Conservation (phyloP, 805 yeast genomes). For the Hanseniaspora singularis region DNA sequence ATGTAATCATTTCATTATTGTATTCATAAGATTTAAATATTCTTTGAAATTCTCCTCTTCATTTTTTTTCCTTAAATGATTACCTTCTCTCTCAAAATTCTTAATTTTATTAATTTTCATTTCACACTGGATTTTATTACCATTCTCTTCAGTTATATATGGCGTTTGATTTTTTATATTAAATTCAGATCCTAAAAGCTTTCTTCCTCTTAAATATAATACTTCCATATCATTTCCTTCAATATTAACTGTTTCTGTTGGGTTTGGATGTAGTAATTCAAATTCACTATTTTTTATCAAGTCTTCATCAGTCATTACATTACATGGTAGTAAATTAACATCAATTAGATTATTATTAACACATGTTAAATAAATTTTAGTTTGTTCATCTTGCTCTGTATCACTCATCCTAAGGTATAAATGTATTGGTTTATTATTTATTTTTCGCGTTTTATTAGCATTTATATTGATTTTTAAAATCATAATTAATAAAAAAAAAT, state of each 20-base stretch:
- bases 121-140: not conserved
- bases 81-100: constrained; percentile 34
- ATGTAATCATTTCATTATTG: constrained; percentile 7
- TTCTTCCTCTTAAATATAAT: constrained; percentile 30
- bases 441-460: no score
- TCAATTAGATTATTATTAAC: not conserved
- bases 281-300: constrained; percentile 19
- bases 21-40: constrained; percentile 22
- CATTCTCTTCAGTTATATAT: constrained; percentile 18
- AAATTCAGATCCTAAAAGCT: constrained; percentile 25
- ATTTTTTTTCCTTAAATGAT: constrained; percentile 20
- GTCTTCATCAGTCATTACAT: constrained; percentile 19
- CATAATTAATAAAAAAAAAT: no score
- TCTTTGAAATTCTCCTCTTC: constrained; percentile 26
- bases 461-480: no score
- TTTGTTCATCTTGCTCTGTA: not conserved
- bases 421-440: no score
- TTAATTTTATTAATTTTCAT: constrained; percentile 13
- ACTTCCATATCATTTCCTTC: constrained; percentile 14
- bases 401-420: not conserved
- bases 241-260: not conserved
- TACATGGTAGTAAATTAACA: constrained; percentile 24
- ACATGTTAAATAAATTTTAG: not conserved
- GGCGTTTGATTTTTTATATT: constrained; percentile 17
- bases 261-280: constrained; percentile 11